These are phyloP conservation scores for Mycena amicta DNA, from an alignment of 768 basidiomycete genomes.

Conservation along the genomic window DNA sequence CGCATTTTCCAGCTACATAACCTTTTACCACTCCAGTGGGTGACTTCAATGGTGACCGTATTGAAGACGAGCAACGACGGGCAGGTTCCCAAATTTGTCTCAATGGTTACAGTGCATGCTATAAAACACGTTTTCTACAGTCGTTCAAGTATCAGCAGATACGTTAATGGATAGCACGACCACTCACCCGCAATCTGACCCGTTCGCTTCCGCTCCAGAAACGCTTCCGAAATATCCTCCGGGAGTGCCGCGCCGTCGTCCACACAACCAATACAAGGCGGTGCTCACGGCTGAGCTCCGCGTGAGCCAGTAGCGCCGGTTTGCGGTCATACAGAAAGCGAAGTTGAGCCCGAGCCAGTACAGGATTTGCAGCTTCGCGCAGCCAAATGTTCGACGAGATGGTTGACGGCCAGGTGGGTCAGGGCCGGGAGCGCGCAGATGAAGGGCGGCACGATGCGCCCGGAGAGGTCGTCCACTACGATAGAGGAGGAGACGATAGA, in stretches of 20 bases:
- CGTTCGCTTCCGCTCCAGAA: background rate
- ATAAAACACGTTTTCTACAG: too few relatives aligned
- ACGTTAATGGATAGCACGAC: too few relatives aligned
- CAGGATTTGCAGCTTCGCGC: background rate
- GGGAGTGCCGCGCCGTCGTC: background rate
- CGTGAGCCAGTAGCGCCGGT: background rate
- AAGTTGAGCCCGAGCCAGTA: background rate
- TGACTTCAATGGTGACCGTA: too few relatives aligned
- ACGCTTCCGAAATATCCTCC: background rate
- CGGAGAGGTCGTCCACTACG: background rate
- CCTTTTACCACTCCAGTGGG: too few relatives aligned
- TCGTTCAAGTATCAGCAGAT: too few relatives aligned
- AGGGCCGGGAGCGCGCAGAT: background rate
- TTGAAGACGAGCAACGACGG: too few relatives aligned
- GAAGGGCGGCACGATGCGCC: background rate
- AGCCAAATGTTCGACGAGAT: background rate
- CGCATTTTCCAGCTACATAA: too few relatives aligned
- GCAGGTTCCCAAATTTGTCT: too few relatives aligned
- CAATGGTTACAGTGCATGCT: too few relatives aligned
- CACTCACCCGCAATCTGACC: background rate
- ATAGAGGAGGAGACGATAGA: background rate
- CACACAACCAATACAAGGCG: background rate
- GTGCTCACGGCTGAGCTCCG: background rate
- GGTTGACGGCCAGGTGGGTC: background rate
- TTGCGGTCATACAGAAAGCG: background rate